Base-by-base conservation (phyloP, 306 rosid species). In the Elaeagnus macrophylla region DNA sequence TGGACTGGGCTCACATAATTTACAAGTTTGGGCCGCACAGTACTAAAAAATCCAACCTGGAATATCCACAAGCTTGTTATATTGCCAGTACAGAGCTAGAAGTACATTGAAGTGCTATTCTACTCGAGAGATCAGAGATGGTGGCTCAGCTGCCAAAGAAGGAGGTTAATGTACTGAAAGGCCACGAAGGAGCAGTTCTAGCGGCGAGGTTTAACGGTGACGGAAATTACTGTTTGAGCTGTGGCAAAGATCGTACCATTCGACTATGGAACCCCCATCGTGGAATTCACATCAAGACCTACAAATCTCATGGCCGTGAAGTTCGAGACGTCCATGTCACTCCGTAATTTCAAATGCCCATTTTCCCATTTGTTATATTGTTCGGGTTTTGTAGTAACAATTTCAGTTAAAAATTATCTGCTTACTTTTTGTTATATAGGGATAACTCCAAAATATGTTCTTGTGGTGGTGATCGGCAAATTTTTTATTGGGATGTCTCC, bases 211-310 rank as follows among this genome's bases (percentile, higher is more conserved):
- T 86, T 81, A 86, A 91, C 73, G 45, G 45, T 54, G 87, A 91
- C 41, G 95, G 85, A 5, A 91, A 87, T 40, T 86, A 87, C 66
- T 71, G 83, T 75, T 82, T 87, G 10, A 86, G 93, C 57, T 67
- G 79, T 69, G 89, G 96, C 68, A 91, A 87, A 58, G 99, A 91
- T 67, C 93, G 99, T 53, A 87, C 95, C 62, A 84, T 87, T 49
- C 83, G 96, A 60, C 89, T 87, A 64, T 91, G 89, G 99, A 91
- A 87, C 80, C 96, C 96, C 35, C 93, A 91, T 80, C 93, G 84
- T 51, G 96, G 96, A 1, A 76, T 86, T 62, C 99, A 80, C 72
- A 80, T 91, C 69, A 91, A 80, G 67, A 84, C 99, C 75, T 91
- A 91, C 69, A 87, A 91, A 68, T 76, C 96, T 14, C 96, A 91